phyloP scores from a whole-genome alignment of 352 stramenopile genomes.

The Elongisporangium undulatum region DNA sequence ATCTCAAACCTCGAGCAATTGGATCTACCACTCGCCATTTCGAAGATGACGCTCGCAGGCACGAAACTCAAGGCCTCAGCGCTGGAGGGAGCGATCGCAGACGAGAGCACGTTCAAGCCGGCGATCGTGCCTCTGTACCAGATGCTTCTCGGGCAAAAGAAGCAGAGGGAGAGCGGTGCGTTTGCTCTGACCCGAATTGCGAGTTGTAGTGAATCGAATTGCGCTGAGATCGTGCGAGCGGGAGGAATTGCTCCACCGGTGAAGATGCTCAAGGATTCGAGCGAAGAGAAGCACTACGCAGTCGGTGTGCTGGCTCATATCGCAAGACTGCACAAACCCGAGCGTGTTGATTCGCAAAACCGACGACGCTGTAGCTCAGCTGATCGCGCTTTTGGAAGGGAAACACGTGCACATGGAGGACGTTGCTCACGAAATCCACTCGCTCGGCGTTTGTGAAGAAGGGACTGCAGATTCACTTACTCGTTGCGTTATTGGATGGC shows the following conservation, averaged over 20 bases:
- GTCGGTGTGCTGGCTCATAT: not conserved
- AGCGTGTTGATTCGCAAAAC: not conserved
- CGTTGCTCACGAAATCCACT: not conserved
- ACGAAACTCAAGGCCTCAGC: not conserved
- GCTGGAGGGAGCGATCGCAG: not conserved
- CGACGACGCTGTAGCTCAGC: not conserved
- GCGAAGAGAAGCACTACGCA: not conserved
- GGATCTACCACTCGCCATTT: not conserved
- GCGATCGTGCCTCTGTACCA: not conserved
- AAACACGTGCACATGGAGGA: not conserved
- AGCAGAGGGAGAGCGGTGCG: not conserved
- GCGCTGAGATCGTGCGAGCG: not conserved
- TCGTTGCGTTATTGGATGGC: not conserved
- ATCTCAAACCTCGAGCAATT: no score
- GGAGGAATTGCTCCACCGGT: not conserved
- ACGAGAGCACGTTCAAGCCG: not conserved
- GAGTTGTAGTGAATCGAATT: not conserved
- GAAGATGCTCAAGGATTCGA: not conserved
- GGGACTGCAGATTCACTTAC: not conserved
- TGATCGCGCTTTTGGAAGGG: not conserved
- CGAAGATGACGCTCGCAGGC: not conserved
- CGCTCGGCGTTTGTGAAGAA: not conserved
- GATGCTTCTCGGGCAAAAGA: not conserved
- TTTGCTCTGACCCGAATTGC: not conserved
- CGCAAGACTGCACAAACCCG: not conserved